phyloP scores from a whole-genome alignment of 2,329 filamentous ascomycete genomes.

The Arthroderma uncinatum region DNA sequence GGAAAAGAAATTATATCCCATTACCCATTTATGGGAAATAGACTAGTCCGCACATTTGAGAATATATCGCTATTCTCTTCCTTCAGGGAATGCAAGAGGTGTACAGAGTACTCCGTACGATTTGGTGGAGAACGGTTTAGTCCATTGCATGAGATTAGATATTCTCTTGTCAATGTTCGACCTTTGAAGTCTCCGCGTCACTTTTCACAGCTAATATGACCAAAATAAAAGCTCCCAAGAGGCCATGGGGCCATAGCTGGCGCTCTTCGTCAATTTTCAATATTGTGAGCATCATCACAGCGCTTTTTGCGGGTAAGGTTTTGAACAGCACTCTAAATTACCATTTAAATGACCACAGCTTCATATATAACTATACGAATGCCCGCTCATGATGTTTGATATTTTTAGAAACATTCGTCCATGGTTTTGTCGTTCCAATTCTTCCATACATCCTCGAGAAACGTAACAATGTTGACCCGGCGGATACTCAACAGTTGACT shows the following conservation, averaged over 20 bases:
- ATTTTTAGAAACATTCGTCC: background rate
- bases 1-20: too few species aligned
- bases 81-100: too few species aligned
- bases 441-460: slow-evolving; percentile 1
- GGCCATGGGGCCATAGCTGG: slow-evolving; percentile 1
- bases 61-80: too few species aligned
- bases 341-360: background rate
- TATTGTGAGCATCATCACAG: background rate
- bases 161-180: background rate
- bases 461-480: background rate
- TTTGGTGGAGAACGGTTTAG: too few species aligned
- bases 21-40: too few species aligned
- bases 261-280: background rate
- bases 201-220: background rate
- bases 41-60: too few species aligned
- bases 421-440: background rate
- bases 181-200: background rate
- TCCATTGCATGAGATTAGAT: background rate
- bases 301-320: background rate
- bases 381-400: background rate
- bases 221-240: background rate
- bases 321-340: background rate
- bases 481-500: background rate
- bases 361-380: background rate
- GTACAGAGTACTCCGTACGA: too few species aligned